These are phyloP conservation scores for Pseudoscleropodium purum DNA, from an alignment of 225 moss, liverwort and hornwort genomes.

Conservation along the genomic window DNA sequence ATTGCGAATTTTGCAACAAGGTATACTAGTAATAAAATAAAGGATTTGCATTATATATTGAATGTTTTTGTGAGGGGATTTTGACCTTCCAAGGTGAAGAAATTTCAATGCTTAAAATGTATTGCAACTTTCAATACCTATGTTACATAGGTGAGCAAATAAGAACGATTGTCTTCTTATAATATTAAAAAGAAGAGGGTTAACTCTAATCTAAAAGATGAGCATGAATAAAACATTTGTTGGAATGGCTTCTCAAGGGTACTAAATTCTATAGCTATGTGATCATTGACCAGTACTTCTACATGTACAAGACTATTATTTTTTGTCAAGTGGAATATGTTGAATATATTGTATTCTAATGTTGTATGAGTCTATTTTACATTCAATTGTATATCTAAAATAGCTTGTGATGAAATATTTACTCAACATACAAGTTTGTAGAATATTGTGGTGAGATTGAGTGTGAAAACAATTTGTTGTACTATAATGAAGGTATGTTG, in stretches of 20 bases:
- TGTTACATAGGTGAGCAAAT: too few species aligned
- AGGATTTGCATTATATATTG: not conserved
- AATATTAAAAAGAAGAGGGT: not conserved
- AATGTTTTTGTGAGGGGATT: not conserved
- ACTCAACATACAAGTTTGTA: not conserved
- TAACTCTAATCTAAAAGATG: not conserved
- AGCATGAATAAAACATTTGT: accelerated
- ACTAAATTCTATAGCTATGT: not conserved
- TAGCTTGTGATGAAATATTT: not conserved
- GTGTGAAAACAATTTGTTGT: not conserved
- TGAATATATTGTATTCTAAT: not conserved
- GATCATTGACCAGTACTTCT: not conserved
- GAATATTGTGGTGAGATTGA: too few species aligned
- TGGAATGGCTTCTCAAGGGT: not conserved
- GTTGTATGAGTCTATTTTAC: not conserved
- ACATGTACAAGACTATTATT: not conserved
- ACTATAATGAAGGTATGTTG: not conserved
- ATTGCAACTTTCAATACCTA: not conserved
- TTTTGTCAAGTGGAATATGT: accelerated
- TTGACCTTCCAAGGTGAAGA: not conserved
- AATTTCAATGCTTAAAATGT: not conserved
- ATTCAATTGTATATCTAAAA: not conserved
- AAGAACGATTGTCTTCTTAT: not conserved
- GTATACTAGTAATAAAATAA: not conserved
- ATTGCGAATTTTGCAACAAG: not conserved